Base-by-base conservation (phyloP, 306 rosid species). In the Casuarina glauca region DNA sequence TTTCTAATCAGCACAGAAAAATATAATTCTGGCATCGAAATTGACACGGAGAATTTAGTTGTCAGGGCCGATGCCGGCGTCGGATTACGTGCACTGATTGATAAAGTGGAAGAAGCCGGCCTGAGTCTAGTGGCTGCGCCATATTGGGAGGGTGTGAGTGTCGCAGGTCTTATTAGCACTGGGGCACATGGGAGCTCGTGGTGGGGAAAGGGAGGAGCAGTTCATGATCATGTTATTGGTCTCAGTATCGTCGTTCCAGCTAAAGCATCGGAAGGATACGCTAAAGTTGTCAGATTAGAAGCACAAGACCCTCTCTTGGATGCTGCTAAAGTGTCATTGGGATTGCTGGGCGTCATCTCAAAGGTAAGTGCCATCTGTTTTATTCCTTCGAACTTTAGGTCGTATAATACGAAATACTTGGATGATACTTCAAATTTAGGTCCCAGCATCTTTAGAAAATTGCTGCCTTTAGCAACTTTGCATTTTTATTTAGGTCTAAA, bases 191-290 rank as follows among this genome's bases (percentile, higher is more conserved):
- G 89, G 42, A 86, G 89, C 55, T 86, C 89, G 8, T 83, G 87
- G 87, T 81, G 94, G 96, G 96, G 93, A 9, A 86, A 76, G 50
- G 97, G 93, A 26, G 97, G 97, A 19, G 81, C 93, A 15, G 87
- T 90, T 72, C 94, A 90, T 74, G 97, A 90, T 58, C 84, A 90
- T 72, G 84, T 93, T 69, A 2, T 89, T 20, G 97, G 88, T 4
- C 39, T 90, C 35, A 83, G 64, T 54, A 43, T 90, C 49, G 68
- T 93, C 68, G 86, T 90, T 41, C 88, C 97, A 13, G 96, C 85
- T 13, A 79, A 77, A 2, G 9, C 74, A 73, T 81, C 88, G 6
- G 87, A 93, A 71, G 97, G 96, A 1, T 86, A 83, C 52, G 93
- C 97, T 0, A 90, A 89, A 55, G 5, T 89, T 71, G 60, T 89